Evolutionary conservation across 768 basidiomycete genomes (phyloP), one percentile per base, ranked within the genome.

Genomic region (Pseudohyphozyma bogoriensis): DNA sequence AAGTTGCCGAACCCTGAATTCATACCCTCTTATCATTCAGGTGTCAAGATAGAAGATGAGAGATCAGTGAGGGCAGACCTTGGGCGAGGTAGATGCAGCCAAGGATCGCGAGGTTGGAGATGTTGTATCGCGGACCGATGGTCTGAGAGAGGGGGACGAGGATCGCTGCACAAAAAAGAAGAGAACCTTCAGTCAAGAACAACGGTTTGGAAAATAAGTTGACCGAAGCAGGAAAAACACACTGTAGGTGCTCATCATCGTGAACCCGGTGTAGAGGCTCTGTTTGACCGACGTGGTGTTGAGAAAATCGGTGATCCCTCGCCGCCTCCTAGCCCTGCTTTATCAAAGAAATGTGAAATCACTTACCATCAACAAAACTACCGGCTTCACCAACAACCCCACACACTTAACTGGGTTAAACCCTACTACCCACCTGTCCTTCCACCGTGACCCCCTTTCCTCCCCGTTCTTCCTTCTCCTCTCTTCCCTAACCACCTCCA

Each of bases 51-150:
- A n/a, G n/a, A 13, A 15, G 20, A 3, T 22, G 36, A n/a, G 20
- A 42, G 44, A 13, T 24, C 4, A 5, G 12, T 18, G n/a, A 24
- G n/a, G n/a, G 26, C 12, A 60, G 56, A 18, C 75, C 75, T 32
- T 61, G 69, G 2, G 69, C 59, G 31, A 76, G 65, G 58, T 74
- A 76, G 28, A 76, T 67, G 45, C 62, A 64, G 18, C 74, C 75
- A n/a, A 71, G 50, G n/a, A 76, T 42, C 0, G 74, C 72, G 18
- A 67, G 55, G 60, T 74, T 75, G 44, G 62, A 61, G 61, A 76
- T 73, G n/a, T 66, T 53, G 60, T 74, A 76, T 15, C 71, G 68
- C 2, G 62, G 65, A 2, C 58, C 65, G 35, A 60, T n/a, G 11
- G 62, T 63, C 12, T 52, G 29, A 3, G 53, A 53, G 26, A 66